phyloP scores from a whole-genome alignment of 768 basidiomycete genomes.

The Arthromyces matolae region DNA sequence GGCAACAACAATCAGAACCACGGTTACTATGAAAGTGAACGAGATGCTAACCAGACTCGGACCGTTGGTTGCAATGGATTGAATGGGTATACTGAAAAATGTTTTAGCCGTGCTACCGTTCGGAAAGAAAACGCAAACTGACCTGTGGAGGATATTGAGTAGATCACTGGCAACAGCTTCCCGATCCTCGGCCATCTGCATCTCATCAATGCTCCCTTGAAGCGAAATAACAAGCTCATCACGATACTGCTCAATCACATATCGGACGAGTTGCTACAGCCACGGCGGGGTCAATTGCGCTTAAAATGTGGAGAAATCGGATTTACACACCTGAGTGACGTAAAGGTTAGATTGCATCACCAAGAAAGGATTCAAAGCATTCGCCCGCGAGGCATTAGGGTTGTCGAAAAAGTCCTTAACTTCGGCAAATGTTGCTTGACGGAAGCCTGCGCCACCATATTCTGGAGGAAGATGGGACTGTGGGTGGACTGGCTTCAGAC shows the following conservation, averaged over 20 bases:
- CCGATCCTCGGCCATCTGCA: conserved; percentile 64
- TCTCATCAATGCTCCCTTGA: conserved; percentile 62
- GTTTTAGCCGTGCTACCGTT: background rate
- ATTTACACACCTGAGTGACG: conserved; percentile 72
- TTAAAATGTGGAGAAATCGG: background rate
- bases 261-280: conserved; percentile 86
- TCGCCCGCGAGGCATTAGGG: conserved; percentile 80
- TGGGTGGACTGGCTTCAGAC: conserved; percentile 55
- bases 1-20: conserved; percentile 17
- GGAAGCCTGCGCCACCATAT: conserved; percentile 67
- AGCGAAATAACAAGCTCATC: conserved; percentile 75
- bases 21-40: background rate
- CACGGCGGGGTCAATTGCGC: background rate
- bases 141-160: conserved; percentile 82
- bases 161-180: conserved; percentile 87
- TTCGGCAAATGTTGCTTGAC: conserved; percentile 81
- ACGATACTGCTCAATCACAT: conserved; percentile 89
- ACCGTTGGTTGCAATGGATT: conserved; percentile 87
- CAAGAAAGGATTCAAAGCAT: conserved; percentile 84
- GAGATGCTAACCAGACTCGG: conserved; percentile 56
- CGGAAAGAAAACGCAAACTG: conserved; percentile 11
- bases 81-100: conserved; percentile 74
- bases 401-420: conserved; percentile 91
- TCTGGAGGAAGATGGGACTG: conserved; percentile 52
- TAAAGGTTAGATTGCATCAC: conserved; percentile 92